Evolutionary conservation across 352 stramenopile genomes (phyloP).

Genomic region (Phytophthora tentaculata): DNA sequence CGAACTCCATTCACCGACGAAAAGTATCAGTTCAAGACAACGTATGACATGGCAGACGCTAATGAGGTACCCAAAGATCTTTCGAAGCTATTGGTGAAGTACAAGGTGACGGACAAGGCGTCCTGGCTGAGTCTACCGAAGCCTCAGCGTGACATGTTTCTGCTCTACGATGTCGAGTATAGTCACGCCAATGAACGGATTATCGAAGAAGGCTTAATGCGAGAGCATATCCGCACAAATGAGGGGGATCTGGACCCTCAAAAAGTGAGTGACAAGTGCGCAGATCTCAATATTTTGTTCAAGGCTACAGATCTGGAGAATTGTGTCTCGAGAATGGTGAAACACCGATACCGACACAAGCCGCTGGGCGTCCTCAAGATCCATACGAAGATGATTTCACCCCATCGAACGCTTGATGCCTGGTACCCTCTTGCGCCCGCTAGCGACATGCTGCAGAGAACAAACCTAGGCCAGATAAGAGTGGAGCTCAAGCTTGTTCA

Average conservation of each 20-base stretch:
- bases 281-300: constrained; percentile 72
- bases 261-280: constrained; percentile 66
- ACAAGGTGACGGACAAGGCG: constrained; percentile 59
- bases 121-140: constrained; percentile 58
- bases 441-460: constrained; percentile 74
- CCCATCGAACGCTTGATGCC: constrained; percentile 60
- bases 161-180: constrained; percentile 80
- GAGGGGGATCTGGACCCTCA: constrained; percentile 62
- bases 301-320: constrained; percentile 67
- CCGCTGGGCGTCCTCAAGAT: constrained; percentile 70
- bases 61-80: constrained; percentile 42
- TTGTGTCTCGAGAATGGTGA: constrained; percentile 65
- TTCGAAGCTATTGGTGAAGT: constrained; percentile 44
- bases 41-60: constrained; percentile 49
- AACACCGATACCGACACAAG: constrained; percentile 48
- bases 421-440: constrained; percentile 73
- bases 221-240: constrained; percentile 59
- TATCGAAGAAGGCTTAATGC: constrained; percentile 64
- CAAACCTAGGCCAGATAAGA: constrained; percentile 60
- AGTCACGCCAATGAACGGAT: constrained; percentile 62
- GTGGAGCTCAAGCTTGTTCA: constrained; percentile 55
- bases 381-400: constrained; percentile 65
- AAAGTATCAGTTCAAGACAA: constrained; percentile 46
- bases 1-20: constrained; percentile 62
- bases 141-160: constrained; percentile 60